Conservation (phyloP, 352 stramenopile species). For the Lagenidium giganteum region DNA sequence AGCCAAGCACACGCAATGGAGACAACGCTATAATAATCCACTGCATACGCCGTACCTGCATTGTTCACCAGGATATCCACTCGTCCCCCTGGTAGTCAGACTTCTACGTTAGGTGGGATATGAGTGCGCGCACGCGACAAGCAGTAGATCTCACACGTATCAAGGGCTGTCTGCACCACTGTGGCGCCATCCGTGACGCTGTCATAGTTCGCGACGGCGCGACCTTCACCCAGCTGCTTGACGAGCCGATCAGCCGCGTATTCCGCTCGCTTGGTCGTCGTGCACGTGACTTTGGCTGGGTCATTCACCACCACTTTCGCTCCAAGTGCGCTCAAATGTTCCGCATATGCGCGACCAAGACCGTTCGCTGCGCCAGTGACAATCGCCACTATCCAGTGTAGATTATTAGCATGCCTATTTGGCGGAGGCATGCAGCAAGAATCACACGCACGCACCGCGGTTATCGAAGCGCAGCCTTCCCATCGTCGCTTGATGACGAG, state of each 20-base stretch:
- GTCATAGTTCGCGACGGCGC: slow-evolving; percentile 68
- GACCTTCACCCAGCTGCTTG: slow-evolving; percentile 33
- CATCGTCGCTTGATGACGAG: neutral
- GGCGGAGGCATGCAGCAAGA: neutral
- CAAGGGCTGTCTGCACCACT: slow-evolving; percentile 78
- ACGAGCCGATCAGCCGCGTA: slow-evolving; percentile 63
- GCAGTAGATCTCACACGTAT: slow-evolving; percentile 56
- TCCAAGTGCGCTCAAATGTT: slow-evolving; percentile 61
- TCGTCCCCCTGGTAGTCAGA: slow-evolving; percentile 37
- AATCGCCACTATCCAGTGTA: slow-evolving; percentile 56
- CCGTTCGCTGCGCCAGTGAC: slow-evolving; percentile 83
- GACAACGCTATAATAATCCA: slow-evolving; percentile 47
- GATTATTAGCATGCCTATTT: neutral
- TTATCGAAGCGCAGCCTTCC: slow-evolving; percentile 45
- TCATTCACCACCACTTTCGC: slow-evolving; percentile 85
- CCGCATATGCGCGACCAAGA: slow-evolving; percentile 77
- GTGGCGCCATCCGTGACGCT: slow-evolving; percentile 65
- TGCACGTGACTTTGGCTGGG: slow-evolving; percentile 26
- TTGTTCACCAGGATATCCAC: slow-evolving; percentile 95
- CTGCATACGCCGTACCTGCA: slow-evolving; percentile 75
- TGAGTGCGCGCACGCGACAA: too few species aligned
- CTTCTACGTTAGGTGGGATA: too few species aligned
- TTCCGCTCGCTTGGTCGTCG: slow-evolving; percentile 20
- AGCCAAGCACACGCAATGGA: neutral
- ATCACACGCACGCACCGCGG: slow-evolving; percentile 18